phyloP scores from a whole-genome alignment of 1,139 yeast genomes.

The Lodderomyces margitis region DNA sequence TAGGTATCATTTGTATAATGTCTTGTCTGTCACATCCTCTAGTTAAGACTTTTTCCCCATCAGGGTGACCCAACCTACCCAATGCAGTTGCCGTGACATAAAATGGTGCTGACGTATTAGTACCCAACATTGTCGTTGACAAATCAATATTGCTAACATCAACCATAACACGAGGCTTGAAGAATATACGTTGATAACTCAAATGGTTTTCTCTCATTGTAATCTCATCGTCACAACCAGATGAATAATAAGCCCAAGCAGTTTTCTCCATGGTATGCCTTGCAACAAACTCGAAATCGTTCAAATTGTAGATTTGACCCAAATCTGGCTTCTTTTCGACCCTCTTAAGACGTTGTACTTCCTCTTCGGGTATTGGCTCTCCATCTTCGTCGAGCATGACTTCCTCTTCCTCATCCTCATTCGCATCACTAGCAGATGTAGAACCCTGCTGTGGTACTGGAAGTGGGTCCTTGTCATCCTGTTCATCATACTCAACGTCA shows the following conservation, averaged over 20 bases:
- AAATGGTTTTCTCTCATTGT: constrained; percentile 85
- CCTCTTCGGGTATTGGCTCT: constrained; percentile 33
- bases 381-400: constrained; percentile 31
- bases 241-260: constrained; percentile 91
- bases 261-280: constrained; percentile 63
- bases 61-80: constrained; percentile 74
- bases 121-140: constrained; percentile 42
- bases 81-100: constrained; percentile 80
- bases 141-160: constrained; percentile 54
- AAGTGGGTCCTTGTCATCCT: constrained; percentile 33
- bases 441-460: constrained; percentile 20
- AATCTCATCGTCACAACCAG: constrained; percentile 92
- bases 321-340: constrained; percentile 57
- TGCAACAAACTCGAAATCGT: constrained; percentile 85
- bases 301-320: constrained; percentile 62
- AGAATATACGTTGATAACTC: constrained; percentile 82
- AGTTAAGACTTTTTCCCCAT: constrained; percentile 78
- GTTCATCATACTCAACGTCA: constrained; percentile 49
- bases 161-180: constrained; percentile 76
- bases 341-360: constrained; percentile 25
- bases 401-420: constrained; percentile 22
- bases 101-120: constrained; percentile 51
- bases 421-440: constrained; percentile 10
- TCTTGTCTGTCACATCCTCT: constrained; percentile 67
- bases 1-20: constrained; percentile 78